These are phyloP conservation scores for Sorghum bicolor DNA, from an alignment of 176 grass and related monocot species.

Conservation along the genomic window Sorghum_bicolor_NCBIv3 NC_012879.2:10352001-10352500, in stretches of 20 bases:
- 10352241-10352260: slow-evolving; percentile 64
- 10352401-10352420: slow-evolving; percentile 26
- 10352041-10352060: slow-evolving; percentile 36
- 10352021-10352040: slow-evolving; percentile 79
- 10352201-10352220: slow-evolving; percentile 79
- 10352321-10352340: slow-evolving; percentile 60
- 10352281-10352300: slow-evolving; percentile 46
- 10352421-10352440: slow-evolving; percentile 10
- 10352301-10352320: slow-evolving; percentile 56
- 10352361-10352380: slow-evolving; percentile 56
- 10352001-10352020: slow-evolving; percentile 59
- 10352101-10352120: not conserved
- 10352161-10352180: not conserved
- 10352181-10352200: slow-evolving; percentile 27
- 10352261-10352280: slow-evolving; percentile 59
- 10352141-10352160: slow-evolving; percentile 1
- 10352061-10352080: slow-evolving; percentile 39
- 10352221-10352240: slow-evolving; percentile 60
- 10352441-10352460: not conserved
- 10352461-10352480: slow-evolving; percentile 28
- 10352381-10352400: not conserved
- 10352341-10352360: slow-evolving; percentile 54
- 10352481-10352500: slow-evolving; percentile 74
- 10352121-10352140: not conserved
- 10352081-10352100: slow-evolving; percentile 45